These are phyloP conservation scores for Corrigiola litoralis DNA, from an alignment of 179 eudicot genomes.

Conservation along the genomic window DNA sequence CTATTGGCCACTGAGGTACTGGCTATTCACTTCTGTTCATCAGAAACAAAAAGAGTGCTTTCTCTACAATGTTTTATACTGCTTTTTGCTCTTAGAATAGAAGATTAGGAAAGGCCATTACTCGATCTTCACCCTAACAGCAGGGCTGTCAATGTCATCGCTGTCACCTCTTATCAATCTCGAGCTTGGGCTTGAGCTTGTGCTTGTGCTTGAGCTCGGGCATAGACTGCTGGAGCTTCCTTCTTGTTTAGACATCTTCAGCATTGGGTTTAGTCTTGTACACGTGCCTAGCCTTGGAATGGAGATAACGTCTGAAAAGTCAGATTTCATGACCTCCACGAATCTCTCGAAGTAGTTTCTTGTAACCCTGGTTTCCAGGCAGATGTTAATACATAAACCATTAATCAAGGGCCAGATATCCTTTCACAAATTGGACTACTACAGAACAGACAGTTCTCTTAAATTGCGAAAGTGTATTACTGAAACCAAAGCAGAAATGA, in stretches of 20 bases:
- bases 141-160: too few species aligned
- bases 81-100: too few species aligned
- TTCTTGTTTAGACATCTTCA: neutral
- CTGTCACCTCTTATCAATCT: too few species aligned
- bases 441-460: neutral
- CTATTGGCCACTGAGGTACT: too few species aligned
- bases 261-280: neutral
- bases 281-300: neutral
- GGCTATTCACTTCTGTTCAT: too few species aligned
- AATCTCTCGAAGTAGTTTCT: neutral
- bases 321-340: neutral
- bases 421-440: neutral
- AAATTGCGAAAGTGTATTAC: neutral
- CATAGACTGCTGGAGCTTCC: neutral
- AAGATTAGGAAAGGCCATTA: too few species aligned
- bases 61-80: too few species aligned
- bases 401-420: neutral
- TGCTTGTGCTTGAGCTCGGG: neutral
- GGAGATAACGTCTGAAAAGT: conserved; percentile 6
- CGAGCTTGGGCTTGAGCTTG: too few species aligned
- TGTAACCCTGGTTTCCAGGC: conserved; percentile 5
- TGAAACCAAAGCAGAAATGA: too few species aligned
- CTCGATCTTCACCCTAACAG: too few species aligned
- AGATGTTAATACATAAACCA: neutral
- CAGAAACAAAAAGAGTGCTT: too few species aligned